phyloP scores from a whole-genome alignment of 208 protist species.

The Strigomonas culicis region DNA sequence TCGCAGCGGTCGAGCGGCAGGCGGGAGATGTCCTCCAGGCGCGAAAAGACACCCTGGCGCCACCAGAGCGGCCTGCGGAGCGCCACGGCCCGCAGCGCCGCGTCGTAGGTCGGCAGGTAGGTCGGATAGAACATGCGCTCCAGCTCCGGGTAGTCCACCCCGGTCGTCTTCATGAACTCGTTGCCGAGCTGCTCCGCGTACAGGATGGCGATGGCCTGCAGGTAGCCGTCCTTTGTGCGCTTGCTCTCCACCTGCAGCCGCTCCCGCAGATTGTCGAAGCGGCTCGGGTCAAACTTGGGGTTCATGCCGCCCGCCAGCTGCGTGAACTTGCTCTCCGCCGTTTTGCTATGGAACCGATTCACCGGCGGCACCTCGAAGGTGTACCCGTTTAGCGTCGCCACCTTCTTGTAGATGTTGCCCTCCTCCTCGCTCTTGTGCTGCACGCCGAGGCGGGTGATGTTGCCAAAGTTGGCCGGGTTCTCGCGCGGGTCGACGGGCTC shows the following conservation, averaged over 20 bases:
- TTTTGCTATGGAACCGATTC: constrained; percentile 79
- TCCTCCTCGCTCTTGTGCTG: constrained; percentile 72
- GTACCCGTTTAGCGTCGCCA: constrained; percentile 65
- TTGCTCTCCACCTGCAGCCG: constrained; percentile 64
- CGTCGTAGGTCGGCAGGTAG: constrained; percentile 60
- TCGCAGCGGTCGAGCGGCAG: constrained; percentile 77
- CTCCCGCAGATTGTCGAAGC: constrained; percentile 76
- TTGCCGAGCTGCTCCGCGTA: constrained; percentile 78
- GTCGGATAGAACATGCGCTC: constrained; percentile 82
- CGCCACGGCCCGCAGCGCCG: constrained; percentile 41
- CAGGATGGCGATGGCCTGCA: constrained; percentile 82
- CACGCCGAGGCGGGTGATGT: constrained; percentile 63
- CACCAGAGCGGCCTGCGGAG: constrained; percentile 70
- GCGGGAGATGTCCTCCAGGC: constrained; percentile 82
- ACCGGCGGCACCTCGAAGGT: constrained; percentile 78
- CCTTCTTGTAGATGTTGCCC: constrained; percentile 68
- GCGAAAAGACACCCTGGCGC: constrained; percentile 57
- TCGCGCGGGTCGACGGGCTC: constrained; percentile 1
- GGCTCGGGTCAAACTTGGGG: constrained; percentile 68
- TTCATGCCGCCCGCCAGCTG: constrained; percentile 67
- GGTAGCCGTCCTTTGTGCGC: constrained; percentile 60
- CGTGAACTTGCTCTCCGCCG: constrained; percentile 66
- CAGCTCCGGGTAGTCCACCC: constrained; percentile 65
- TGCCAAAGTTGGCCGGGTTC: constrained; percentile 25
- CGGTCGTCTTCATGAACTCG: constrained; percentile 51